phyloP scores from a whole-genome alignment of 768 basidiomycete genomes.

The Lactifluus rugatus region DNA sequence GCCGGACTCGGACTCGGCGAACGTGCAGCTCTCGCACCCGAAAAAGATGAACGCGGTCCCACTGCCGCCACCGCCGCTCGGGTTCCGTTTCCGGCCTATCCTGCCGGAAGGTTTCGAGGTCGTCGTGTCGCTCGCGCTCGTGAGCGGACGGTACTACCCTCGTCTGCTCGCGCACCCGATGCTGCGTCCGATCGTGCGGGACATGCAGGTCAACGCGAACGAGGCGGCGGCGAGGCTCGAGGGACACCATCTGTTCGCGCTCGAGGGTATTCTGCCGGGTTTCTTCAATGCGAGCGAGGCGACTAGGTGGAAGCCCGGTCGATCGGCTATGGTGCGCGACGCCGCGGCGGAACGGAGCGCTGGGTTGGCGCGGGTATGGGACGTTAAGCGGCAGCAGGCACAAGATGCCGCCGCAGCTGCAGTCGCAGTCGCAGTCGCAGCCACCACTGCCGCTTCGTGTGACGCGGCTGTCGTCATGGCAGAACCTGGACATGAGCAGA shows the following conservation, averaged over 20 bases:
- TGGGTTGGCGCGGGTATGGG: slow-evolving; percentile 34
- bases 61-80: slow-evolving; percentile 55
- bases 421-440: background rate
- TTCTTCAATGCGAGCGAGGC: slow-evolving; percentile 64
- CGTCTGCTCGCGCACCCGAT: slow-evolving; percentile 56
- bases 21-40: slow-evolving; percentile 30
- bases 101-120: slow-evolving; percentile 51
- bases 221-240: slow-evolving; percentile 27
- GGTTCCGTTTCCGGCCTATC: slow-evolving; percentile 63
- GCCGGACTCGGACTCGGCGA: slow-evolving; percentile 19
- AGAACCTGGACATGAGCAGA: too few species aligned
- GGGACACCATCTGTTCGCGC: slow-evolving; percentile 51
- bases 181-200: slow-evolving; percentile 34
- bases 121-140: slow-evolving; percentile 55
- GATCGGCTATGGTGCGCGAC: slow-evolving; percentile 52
- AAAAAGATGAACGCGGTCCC: slow-evolving; percentile 28
- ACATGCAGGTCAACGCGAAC: slow-evolving; percentile 26
- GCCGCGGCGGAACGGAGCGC: slow-evolving; percentile 42
- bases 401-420: slow-evolving; percentile 5
- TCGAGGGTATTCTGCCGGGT: slow-evolving; percentile 63
- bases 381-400: slow-evolving; percentile 25
- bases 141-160: slow-evolving; percentile 79
- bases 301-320: slow-evolving; percentile 40
- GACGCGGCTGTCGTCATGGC: too few species aligned
- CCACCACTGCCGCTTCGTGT: background rate